phyloP scores from a whole-genome alignment of 2,329 filamentous ascomycete genomes.

The Cladophialophora yegresii region DNA sequence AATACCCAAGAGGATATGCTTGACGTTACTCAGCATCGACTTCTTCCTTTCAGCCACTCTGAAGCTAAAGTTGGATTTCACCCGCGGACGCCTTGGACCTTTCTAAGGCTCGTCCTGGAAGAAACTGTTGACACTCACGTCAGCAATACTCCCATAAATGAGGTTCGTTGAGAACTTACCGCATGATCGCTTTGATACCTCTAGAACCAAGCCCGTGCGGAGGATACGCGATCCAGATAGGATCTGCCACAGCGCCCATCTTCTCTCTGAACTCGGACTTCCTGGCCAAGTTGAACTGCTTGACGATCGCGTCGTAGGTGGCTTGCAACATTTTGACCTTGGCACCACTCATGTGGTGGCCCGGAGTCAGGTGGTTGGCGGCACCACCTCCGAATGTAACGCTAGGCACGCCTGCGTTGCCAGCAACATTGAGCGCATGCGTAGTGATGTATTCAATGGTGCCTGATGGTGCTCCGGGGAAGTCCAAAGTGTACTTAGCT shows the following conservation, averaged over 20 bases:
- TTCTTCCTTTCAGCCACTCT: constrained; percentile 6
- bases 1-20: constrained; percentile 4
- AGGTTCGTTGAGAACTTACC: constrained; percentile 20
- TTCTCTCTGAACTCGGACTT: constrained; percentile 92
- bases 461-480: constrained; percentile 81
- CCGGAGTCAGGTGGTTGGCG: constrained; percentile 70
- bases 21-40: constrained; percentile 5
- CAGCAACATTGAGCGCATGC: constrained; percentile 65
- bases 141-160: background rate
- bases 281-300: constrained; percentile 76
- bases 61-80: constrained; percentile 4
- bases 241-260: constrained; percentile 80
- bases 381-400: constrained; percentile 90
- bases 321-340: constrained; percentile 78
- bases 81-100: constrained; percentile 10
- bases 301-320: constrained; percentile 78
- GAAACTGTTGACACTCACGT: constrained; percentile 19
- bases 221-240: constrained; percentile 87
- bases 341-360: constrained; percentile 77
- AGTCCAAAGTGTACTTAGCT: constrained; percentile 94
- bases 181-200: constrained; percentile 72
- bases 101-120: constrained; percentile 31
- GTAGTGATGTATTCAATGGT: constrained; percentile 83
- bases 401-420: constrained; percentile 60
- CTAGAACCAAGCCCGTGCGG: constrained; percentile 78